Conservation (phyloP, 768 basidiomycete genomes). For the Naganishia randhawae region DNA sequence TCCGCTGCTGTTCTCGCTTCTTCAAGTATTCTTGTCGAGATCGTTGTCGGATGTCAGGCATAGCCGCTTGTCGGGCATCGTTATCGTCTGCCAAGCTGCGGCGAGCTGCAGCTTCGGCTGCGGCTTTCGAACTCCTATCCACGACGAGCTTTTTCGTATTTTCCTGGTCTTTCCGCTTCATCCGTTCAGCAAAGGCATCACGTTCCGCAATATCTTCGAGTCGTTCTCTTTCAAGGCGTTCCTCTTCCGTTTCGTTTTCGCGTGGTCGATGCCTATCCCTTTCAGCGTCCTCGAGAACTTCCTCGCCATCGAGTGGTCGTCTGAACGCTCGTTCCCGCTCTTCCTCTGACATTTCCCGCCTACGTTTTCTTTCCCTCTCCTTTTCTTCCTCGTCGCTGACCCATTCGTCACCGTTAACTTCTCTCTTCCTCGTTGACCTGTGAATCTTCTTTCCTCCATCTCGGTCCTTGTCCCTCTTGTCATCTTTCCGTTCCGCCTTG, state of each 20-base stretch:
- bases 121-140: slow-evolving; percentile 75
- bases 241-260: slow-evolving; percentile 66
- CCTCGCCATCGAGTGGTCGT: slow-evolving; percentile 53
- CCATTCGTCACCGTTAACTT: slow-evolving; percentile 78
- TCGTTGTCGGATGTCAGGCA: slow-evolving; percentile 74
- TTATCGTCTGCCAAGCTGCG: slow-evolving; percentile 76
- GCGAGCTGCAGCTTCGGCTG: slow-evolving; percentile 72
- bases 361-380: slow-evolving; percentile 41
- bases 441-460: slow-evolving; percentile 29
- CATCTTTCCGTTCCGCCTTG: slow-evolving; percentile 61
- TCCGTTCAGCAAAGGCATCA: slow-evolving; percentile 87
- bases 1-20: slow-evolving; percentile 92
- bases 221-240: slow-evolving; percentile 67
- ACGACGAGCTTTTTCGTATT: slow-evolving; percentile 85
- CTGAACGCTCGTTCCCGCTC: slow-evolving; percentile 34
- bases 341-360: slow-evolving; percentile 37
- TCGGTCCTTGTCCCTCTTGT: slow-evolving; percentile 39
- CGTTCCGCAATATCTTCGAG: slow-evolving; percentile 75
- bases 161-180: slow-evolving; percentile 75
- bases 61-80: slow-evolving; percentile 55
- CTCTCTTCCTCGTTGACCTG: slow-evolving; percentile 62
- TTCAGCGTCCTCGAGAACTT: slow-evolving; percentile 56
- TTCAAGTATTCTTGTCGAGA: slow-evolving; percentile 94
- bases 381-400: slow-evolving; percentile 82
- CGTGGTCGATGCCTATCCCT: neutral